Evolutionary conservation across 2,329 filamentous ascomycete genomes (phyloP).

Genomic region (Chalara sp.): DNA sequence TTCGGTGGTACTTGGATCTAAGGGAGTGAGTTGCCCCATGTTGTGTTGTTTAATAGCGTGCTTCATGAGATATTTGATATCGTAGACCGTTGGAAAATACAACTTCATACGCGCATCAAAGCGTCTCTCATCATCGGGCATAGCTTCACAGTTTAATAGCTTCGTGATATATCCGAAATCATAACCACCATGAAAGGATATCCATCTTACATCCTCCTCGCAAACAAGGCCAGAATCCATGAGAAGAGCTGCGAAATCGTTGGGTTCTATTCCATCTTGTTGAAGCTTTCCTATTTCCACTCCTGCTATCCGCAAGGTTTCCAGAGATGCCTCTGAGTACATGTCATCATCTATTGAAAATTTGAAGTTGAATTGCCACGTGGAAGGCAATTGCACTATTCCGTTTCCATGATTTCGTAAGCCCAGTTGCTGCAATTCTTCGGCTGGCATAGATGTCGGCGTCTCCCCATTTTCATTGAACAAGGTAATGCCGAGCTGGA

Average conservation of each 20-base stretch:
- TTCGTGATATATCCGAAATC: constrained; percentile 98
- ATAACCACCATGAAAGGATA: constrained; percentile 96
- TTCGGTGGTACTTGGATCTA: constrained; percentile 59
- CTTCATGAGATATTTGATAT: constrained; percentile 97
- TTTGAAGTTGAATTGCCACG: constrained; percentile 99
- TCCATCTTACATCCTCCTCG: constrained; percentile 85
- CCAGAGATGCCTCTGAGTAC: constrained; percentile 94
- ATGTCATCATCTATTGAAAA: constrained; percentile 94
- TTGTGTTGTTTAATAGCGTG: constrained; percentile 68
- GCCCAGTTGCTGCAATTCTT: constrained; percentile 32
- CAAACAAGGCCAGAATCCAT: constrained; percentile 90
- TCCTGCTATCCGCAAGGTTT: constrained; percentile 83
- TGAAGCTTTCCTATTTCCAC: constrained; percentile 84
- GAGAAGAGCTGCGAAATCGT: constrained; percentile 80
- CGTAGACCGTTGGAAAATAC: constrained; percentile 89
- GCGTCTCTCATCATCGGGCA: constrained; percentile 83
- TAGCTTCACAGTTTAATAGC: constrained; percentile 72
- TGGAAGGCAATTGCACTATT: constrained; percentile 62
- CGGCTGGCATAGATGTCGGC: constrained; percentile 50
- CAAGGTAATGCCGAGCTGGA: constrained; percentile 90
- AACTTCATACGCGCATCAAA: constrained; percentile 85
- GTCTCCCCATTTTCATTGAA: constrained; percentile 89
- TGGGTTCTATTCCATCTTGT: constrained; percentile 82
- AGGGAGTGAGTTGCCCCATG: constrained; percentile 53
- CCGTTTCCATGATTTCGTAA: constrained; percentile 38